phyloP scores from a whole-genome alignment of 768 basidiomycete genomes.

The Clathrus columnatus region DNA sequence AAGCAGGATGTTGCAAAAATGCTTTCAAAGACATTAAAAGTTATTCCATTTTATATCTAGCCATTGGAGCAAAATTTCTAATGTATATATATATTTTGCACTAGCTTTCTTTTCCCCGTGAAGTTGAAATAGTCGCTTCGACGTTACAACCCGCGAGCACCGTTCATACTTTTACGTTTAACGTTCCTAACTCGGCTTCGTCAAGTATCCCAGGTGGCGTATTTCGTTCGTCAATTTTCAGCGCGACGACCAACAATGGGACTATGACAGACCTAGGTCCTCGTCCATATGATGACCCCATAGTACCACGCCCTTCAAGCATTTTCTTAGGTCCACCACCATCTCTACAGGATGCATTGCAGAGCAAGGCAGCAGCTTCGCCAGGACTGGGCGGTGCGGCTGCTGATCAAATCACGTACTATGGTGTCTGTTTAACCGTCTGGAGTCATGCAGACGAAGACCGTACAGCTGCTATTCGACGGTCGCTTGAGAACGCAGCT shows the following conservation, averaged over 20 bases:
- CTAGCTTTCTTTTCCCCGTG: constrained; percentile 84
- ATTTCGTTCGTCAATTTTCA: constrained; percentile 67
- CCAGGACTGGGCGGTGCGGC: constrained; percentile 10
- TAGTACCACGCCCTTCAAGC: constrained; percentile 64
- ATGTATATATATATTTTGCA: constrained; percentile 3
- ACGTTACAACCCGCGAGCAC: constrained; percentile 90
- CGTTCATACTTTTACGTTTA: constrained; percentile 87
- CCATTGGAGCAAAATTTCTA: not conserved
- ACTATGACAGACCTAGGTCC: constrained; percentile 42
- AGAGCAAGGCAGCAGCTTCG: constrained; percentile 17
- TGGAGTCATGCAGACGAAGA: constrained; percentile 94
- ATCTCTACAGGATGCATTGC: constrained; percentile 33
- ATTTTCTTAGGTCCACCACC: constrained; percentile 73
- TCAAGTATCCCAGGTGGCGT: constrained; percentile 50
- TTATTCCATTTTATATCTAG: constrained; percentile 19
- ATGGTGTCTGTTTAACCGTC: constrained; percentile 88
- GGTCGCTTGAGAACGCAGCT: constrained; percentile 68
- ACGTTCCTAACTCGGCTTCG: constrained; percentile 67
- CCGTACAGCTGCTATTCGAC: constrained; percentile 73
- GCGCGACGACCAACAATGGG: constrained; percentile 32
- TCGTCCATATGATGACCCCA: constrained; percentile 72
- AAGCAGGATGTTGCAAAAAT: constrained; percentile 87
- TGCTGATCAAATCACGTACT: constrained; percentile 42
- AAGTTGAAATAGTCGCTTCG: constrained; percentile 92
- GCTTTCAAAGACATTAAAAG: constrained; percentile 87